Conservation (phyloP, 148 eudicot genomes). For the Linanthus parryae region DNA sequence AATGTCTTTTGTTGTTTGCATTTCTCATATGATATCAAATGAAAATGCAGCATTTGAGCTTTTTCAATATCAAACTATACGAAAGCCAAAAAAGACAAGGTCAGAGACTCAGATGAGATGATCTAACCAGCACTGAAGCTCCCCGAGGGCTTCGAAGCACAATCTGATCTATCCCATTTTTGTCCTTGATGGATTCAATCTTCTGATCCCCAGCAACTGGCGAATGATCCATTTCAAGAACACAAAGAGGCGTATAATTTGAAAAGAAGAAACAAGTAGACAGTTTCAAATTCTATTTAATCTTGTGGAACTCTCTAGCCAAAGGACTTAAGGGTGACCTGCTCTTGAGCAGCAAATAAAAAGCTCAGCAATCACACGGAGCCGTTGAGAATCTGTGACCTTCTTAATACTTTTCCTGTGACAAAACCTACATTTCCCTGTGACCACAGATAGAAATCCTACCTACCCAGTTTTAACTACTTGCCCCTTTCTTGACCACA, state of each 20-base stretch:
- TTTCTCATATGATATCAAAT: neutral
- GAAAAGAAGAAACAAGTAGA: neutral
- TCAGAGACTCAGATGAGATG: neutral
- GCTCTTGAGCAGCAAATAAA: neutral
- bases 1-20: neutral
- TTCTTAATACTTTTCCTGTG: constrained; percentile 4
- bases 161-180: constrained; percentile 41
- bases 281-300: neutral
- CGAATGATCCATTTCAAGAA: constrained; percentile 45
- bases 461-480: neutral
- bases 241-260: constrained; percentile 9
- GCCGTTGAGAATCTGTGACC: neutral
- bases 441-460: neutral
- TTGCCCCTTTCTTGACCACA: too few species aligned
- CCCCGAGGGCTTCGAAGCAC: constrained; percentile 52
- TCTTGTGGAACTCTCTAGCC: neutral
- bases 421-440: constrained; percentile 2
- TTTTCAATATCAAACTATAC: neutral
- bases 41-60: neutral
- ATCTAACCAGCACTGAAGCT: constrained; percentile 50
- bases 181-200: constrained; percentile 45
- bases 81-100: neutral
- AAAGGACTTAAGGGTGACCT: neutral
- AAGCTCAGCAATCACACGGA: neutral
- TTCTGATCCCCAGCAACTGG: constrained; percentile 30